Conservation (phyloP, 225 moss, liverwort and hornwort species). For the Anthoceros angustus region DNA sequence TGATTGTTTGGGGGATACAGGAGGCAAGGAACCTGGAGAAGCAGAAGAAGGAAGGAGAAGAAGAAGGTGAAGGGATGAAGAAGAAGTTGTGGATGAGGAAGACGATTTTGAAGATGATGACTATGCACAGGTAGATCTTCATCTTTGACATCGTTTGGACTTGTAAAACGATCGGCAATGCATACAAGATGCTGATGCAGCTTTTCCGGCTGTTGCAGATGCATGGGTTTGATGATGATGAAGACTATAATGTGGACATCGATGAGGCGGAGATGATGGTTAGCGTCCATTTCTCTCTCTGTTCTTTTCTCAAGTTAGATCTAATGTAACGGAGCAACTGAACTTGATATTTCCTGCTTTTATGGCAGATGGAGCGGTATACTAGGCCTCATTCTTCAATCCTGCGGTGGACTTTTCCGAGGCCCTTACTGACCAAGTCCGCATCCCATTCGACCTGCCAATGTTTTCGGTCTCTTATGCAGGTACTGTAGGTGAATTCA, state of each 20-base stretch:
- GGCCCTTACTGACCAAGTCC: too few species aligned
- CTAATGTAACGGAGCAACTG: too few species aligned
- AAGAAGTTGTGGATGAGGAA: slow-evolving; percentile 22
- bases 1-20: slow-evolving; percentile 14
- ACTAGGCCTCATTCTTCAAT: too few species aligned
- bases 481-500: too few species aligned
- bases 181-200: neutral
- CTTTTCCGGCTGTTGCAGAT: slow-evolving; percentile 10
- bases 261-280: slow-evolving; percentile 44
- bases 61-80: slow-evolving; percentile 30
- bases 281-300: neutral
- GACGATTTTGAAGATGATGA: slow-evolving; percentile 39
- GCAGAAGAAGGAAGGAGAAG: slow-evolving; percentile 35
- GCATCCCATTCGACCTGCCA: too few species aligned
- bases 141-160: neutral
- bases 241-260: slow-evolving; percentile 28
- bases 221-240: slow-evolving; percentile 39
- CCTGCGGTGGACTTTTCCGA: too few species aligned
- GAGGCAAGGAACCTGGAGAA: slow-evolving; percentile 23
- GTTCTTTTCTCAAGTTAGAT: neutral
- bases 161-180: neutral
- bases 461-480: too few species aligned
- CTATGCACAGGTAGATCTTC: slow-evolving; percentile 27
- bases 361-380: too few species aligned
- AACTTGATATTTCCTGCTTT: too few species aligned